Percentiles rank a stretch among this genome's conserved stretches.
These are phyloP conservation scores for Penicillium alfredii DNA, from an alignment of 495 filamentous ascomycete genomes.

Conservation along the genomic window DNA sequence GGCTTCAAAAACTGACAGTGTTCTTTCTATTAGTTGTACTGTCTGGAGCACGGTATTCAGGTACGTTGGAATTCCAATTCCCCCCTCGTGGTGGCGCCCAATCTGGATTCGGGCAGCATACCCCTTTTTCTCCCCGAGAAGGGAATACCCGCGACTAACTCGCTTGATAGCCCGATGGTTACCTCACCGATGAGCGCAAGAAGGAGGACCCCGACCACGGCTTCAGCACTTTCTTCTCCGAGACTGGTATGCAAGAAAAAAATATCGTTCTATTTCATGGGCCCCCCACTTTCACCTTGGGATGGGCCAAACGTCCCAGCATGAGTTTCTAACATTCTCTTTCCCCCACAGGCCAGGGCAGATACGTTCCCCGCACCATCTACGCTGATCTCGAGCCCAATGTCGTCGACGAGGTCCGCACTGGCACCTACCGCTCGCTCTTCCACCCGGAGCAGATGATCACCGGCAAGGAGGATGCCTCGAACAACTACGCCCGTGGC, in stretches of 20 bases:
- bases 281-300: background rate
- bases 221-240: slow-evolving; percentile 99
- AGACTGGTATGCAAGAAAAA: slow-evolving; percentile 78
- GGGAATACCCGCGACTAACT: slow-evolving; percentile 21
- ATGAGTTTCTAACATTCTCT: slow-evolving; percentile 13
- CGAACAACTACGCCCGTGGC: slow-evolving; percentile 98
- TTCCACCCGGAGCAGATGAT: slow-evolving; percentile 99
- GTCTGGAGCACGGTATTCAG: slow-evolving; percentile 99
- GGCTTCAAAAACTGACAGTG: slow-evolving; percentile 24
- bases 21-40: slow-evolving; percentile 80
- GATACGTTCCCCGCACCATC: slow-evolving; percentile 98
- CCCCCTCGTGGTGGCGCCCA: slow-evolving; percentile 10
- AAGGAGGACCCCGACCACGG: slow-evolving; percentile 92
- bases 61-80: slow-evolving; percentile 47
- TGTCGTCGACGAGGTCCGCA: slow-evolving; percentile 98
- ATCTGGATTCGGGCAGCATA: slow-evolving; percentile 12
- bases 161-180: slow-evolving; percentile 80
- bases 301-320: slow-evolving; percentile 1
- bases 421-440: slow-evolving; percentile 87
- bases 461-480: slow-evolving; percentile 98
- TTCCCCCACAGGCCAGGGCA: slow-evolving; percentile 72
- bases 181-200: slow-evolving; percentile 97
- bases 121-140: slow-evolving; percentile 15
- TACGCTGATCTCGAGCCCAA: slow-evolving; percentile 99
- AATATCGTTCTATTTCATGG: slow-evolving; percentile 8